These are phyloP conservation scores for Sarocladium kiliense DNA, from an alignment of 2,329 filamentous ascomycete genomes.

Conservation along the genomic window DNA sequence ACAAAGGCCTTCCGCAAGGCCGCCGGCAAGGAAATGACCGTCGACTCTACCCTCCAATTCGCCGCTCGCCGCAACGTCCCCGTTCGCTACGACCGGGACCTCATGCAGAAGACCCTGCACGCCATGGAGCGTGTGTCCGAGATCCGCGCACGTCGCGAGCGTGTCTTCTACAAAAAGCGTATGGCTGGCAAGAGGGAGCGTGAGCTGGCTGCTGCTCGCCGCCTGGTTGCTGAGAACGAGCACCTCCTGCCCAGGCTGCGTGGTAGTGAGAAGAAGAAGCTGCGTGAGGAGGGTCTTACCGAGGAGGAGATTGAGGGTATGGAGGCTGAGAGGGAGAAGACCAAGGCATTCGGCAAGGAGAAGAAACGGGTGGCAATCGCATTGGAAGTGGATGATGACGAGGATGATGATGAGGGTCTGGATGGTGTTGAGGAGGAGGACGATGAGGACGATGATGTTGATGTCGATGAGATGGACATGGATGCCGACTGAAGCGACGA, in stretches of 20 bases:
- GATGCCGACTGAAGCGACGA: constrained; percentile 14
- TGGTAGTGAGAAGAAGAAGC: constrained; percentile 54
- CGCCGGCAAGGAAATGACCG: constrained; percentile 81
- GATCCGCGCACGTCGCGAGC: constrained; percentile 77
- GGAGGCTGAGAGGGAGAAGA: constrained; percentile 24
- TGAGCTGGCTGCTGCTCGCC: constrained; percentile 73
- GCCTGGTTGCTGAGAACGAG: constrained; percentile 86
- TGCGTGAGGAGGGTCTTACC: constrained; percentile 50
- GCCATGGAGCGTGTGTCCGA: constrained; percentile 90
- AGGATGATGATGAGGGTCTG: constrained; percentile 17
- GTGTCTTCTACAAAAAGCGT: constrained; percentile 88
- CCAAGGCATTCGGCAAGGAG: constrained; percentile 38
- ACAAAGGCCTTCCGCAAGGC: constrained; percentile 83
- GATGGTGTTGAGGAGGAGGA: constrained; percentile 15
- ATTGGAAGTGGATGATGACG: constrained; percentile 21
- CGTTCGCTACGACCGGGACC: constrained; percentile 90
- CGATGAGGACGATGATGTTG: constrained; percentile 20
- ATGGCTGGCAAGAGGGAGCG: constrained; percentile 87
- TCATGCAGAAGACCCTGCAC: constrained; percentile 79
- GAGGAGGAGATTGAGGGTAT: constrained; percentile 43
- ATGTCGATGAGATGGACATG: constrained; percentile 25
- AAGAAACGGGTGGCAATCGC: constrained; percentile 33
- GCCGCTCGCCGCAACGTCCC: constrained; percentile 90
- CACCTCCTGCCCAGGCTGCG: constrained; percentile 78
- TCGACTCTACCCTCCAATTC: constrained; percentile 91